Base-by-base conservation (phyloP, 108 stramenopile genomes). In the Cylindrotheca fusiformis region DNA sequence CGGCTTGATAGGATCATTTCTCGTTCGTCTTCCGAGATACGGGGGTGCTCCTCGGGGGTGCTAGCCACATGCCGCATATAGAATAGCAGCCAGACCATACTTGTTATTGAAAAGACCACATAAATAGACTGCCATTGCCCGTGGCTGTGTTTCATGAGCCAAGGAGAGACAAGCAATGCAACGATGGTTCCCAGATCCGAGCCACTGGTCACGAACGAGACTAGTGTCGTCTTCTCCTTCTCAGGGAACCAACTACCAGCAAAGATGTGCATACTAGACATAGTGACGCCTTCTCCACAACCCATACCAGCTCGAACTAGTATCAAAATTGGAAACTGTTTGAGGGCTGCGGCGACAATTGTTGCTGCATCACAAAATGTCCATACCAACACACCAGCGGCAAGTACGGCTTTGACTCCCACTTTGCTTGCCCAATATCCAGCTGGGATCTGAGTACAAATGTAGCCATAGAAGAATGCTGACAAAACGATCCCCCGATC, bases 381-480 rank as follows among this genome's bases (percentile, higher is more conserved):
- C 25, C 22, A 55, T 18, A 55, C 54, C 25, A 55, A 17, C 3
- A 55, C 54, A 27, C 54, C 54, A 28, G 27, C 26, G 12, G 25
- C 54, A 4, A 55, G 26, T 2, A 55, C 54, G 4, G 21, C 3
- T 12, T 55, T 55, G 54, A 55, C 54, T 4, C 54, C 54, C 4
- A 55, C 27, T 23, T 27, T 23, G 24, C 18, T 27, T 23, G 54
- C 54, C 3, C 24, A 27, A 12, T 55, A 28, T 3, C 54, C 54
- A 10, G 54, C 54, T 12, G 54, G 54, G 14, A 55, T 27, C 27
- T 55, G 54, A 17, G 54, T 55, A 23, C 23, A 28, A 4, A 55
- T 55, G 23, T 55, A 55, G 22, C 54, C 54, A 27, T 55, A 55
- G 12, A 55, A 55, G 23, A 55, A 55, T 23, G 54, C 54, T 6